Evolutionary conservation across 768 basidiomycete species (phyloP).

Genomic region (Rhizopogon salebrosus): DNA sequence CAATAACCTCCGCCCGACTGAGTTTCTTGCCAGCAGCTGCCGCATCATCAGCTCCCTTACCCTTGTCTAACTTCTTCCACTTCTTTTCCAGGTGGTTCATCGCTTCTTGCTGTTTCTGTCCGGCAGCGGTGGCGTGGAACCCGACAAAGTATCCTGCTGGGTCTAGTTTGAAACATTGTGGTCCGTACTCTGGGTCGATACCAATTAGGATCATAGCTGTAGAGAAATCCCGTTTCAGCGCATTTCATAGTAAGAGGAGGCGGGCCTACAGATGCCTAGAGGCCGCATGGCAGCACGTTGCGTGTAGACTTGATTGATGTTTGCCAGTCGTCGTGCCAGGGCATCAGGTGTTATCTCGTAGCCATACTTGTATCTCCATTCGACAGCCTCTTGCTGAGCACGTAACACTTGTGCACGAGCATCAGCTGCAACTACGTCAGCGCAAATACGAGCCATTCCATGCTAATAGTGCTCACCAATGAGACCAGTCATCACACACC

Average conservation of each 20-base stretch:
- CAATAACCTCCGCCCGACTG: constrained; percentile 76
- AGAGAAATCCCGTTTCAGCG: constrained; percentile 2
- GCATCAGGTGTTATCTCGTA: constrained; percentile 98
- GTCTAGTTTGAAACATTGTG: constrained; percentile 98
- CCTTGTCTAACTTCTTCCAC: constrained; percentile 91
- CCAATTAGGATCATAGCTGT: constrained; percentile 96
- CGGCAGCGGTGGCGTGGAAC: constrained; percentile 94
- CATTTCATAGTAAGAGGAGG: background rate
- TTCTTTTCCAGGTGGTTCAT: constrained; percentile 99
- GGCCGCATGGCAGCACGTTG: constrained; percentile 97
- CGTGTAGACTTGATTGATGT: constrained; percentile 98
- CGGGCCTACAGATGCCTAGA: constrained; percentile 78
- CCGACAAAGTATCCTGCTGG: constrained; percentile 99
- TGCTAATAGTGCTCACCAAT: constrained; percentile 52
- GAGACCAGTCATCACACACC: constrained; percentile 97
- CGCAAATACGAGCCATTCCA: background rate
- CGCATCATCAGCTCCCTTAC: constrained; percentile 75
- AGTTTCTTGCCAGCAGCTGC: constrained; percentile 70
- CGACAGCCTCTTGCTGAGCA: constrained; percentile 83
- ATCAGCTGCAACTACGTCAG: constrained; percentile 56
- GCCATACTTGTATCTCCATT: constrained; percentile 94
- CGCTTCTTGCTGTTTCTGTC: constrained; percentile 96
- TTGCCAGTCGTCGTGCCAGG: constrained; percentile 90
- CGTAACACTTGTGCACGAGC: constrained; percentile 84
- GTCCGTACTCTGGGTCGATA: constrained; percentile 82